phyloP scores from a whole-genome alignment of 1,139 yeast genomes.

The Candida albicans region DNA sequence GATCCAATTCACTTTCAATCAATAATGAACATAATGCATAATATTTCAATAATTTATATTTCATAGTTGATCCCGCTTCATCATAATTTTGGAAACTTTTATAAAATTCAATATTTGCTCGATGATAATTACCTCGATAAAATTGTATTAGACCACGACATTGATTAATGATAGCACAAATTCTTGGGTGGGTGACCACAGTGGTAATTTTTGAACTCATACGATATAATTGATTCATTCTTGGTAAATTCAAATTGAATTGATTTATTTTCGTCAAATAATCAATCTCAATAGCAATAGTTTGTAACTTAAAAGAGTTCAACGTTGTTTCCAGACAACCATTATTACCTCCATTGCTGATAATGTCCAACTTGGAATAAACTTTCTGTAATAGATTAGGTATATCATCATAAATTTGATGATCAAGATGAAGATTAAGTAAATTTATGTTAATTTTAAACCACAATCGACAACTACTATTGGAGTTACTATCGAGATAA shows the following conservation, averaged over 20 bases:
- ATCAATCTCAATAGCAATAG: constrained; percentile 66
- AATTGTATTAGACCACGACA: constrained; percentile 74
- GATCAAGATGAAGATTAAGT: constrained; percentile 49
- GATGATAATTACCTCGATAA: constrained; percentile 57
- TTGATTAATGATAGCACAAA: constrained; percentile 69
- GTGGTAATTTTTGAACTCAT: constrained; percentile 50
- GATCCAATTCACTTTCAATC: constrained; percentile 64
- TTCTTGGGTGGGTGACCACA: constrained; percentile 74
- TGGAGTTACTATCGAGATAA: constrained; percentile 7
- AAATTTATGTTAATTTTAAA: constrained; percentile 55
- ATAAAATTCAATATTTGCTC: constrained; percentile 65
- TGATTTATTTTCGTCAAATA: constrained; percentile 34
- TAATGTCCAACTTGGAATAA: constrained; percentile 33
- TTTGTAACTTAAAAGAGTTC: constrained; percentile 54
- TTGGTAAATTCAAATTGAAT: constrained; percentile 27
- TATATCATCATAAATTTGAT: constrained; percentile 37
- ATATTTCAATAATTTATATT: constrained; percentile 60
- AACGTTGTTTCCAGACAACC: constrained; percentile 34
- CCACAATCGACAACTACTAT: constrained; percentile 53
- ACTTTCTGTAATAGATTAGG: constrained; percentile 39
- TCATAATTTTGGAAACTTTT: constrained; percentile 76
- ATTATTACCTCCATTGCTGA: constrained; percentile 17
- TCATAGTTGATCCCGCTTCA: constrained; percentile 67
- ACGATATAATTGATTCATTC: constrained; percentile 49
- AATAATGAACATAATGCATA: constrained; percentile 64